A percentile compares a stretch with the other conserved stretches of the same genome.
These are phyloP conservation scores for Psilocybe cyanescens DNA, from an alignment of 768 basidiomycete genomes.

Conservation along the genomic window DNA sequence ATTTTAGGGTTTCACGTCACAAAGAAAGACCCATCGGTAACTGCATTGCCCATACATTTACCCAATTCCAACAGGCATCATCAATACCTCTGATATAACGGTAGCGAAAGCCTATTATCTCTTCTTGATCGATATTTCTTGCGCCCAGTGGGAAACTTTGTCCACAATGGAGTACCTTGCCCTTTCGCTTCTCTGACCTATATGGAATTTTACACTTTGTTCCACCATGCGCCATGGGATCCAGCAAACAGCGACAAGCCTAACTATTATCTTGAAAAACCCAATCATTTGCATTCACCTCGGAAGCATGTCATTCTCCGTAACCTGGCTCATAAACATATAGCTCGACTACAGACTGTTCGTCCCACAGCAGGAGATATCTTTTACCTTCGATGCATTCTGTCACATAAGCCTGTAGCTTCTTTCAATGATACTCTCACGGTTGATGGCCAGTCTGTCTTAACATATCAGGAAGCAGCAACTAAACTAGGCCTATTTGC, in stretches of 20 bases:
- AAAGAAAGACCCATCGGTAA: constrained; percentile 35
- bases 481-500: constrained; percentile 19
- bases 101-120: no score
- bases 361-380: constrained; percentile 33
- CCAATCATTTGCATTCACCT: not conserved
- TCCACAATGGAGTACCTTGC: no score
- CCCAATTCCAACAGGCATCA: no score
- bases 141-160: constrained; percentile 12
- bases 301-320: constrained; percentile 14
- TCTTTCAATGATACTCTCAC: constrained; percentile 22
- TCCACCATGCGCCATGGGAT: constrained; percentile 3
- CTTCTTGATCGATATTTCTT: no score
- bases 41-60: constrained; percentile 36
- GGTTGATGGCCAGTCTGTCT: constrained; percentile 15
- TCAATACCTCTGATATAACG: no score
- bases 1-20: constrained; percentile 39
- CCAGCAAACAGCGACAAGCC: not conserved
- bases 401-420: constrained; percentile 19
- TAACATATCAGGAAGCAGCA: constrained; percentile 26
- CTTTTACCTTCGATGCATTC: constrained; percentile 35
- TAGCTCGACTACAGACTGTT: constrained; percentile 26
- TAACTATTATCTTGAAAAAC: constrained; percentile 9
- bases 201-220: not conserved
- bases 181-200: not conserved
- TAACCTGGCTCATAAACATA: constrained; percentile 10